Conservation (phyloP, 1,284 basidiomycete species). For the Rugosomyces carneus region DNA sequence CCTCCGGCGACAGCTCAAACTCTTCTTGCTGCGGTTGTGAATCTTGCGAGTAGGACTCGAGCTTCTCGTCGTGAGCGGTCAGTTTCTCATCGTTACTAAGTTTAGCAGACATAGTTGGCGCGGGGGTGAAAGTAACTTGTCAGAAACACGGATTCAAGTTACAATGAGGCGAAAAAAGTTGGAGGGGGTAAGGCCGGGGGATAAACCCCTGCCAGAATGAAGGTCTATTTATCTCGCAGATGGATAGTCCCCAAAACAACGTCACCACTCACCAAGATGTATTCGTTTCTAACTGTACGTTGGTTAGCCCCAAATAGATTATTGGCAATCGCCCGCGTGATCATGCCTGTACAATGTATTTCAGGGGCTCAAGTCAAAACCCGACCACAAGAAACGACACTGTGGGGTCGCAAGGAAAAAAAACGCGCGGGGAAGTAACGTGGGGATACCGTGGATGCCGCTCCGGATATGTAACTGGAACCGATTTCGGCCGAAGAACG, state of each 20-base stretch:
- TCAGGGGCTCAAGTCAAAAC: slow-evolving; percentile 8
- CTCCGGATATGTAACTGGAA: slow-evolving; percentile 2
- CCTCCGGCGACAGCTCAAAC: slow-evolving; percentile 29
- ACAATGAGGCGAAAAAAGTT: background rate
- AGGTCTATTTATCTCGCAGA: slow-evolving; percentile 15
- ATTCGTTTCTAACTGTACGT: slow-evolving; percentile 16
- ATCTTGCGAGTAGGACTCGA: slow-evolving; percentile 14
- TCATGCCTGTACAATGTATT: slow-evolving; percentile 9
- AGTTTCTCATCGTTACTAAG: slow-evolving; percentile 10
- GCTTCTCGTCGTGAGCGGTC: slow-evolving; percentile 17
- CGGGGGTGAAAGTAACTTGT: background rate
- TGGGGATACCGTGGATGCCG: slow-evolving; percentile 7
- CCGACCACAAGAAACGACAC: background rate
- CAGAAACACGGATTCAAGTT: background rate
- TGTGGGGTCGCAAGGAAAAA: slow-evolving; percentile 1
- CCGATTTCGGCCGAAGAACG: slow-evolving; percentile 8
- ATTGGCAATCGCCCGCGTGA: slow-evolving; percentile 18
- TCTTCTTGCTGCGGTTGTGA: slow-evolving; percentile 8
- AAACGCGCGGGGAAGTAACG: slow-evolving; percentile 3
- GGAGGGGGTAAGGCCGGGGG: slow-evolving; percentile 3
- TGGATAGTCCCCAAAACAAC: slow-evolving; percentile 3
- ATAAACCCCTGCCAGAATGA: background rate
- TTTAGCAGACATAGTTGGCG: slow-evolving; percentile 10
- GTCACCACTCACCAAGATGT: slow-evolving; percentile 25
- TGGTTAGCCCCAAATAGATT: slow-evolving; percentile 20